Conservation (phyloP, 2,329 filamentous ascomycete species). For the Cladosporium phlei region DNA sequence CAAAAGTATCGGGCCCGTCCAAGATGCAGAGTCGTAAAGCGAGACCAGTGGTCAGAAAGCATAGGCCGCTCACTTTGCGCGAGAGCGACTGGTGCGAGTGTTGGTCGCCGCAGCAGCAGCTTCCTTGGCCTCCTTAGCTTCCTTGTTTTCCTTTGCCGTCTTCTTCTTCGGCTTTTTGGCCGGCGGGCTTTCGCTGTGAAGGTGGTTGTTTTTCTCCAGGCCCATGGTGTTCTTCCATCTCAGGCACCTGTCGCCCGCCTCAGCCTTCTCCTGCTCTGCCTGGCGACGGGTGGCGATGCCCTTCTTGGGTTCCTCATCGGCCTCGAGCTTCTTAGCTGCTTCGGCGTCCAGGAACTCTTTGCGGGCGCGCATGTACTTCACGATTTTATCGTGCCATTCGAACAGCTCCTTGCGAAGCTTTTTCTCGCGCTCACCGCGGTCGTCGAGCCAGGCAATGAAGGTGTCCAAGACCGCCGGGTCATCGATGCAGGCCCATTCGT, state of each 20-base stretch:
- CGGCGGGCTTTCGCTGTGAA: slow-evolving; percentile 26
- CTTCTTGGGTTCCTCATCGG: slow-evolving; percentile 42
- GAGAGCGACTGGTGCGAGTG: background rate
- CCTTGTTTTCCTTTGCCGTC: no score
- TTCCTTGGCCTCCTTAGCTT: no score
- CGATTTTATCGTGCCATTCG: slow-evolving; percentile 67
- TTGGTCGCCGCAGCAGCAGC: background rate
- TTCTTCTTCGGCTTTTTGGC: slow-evolving; percentile 33
- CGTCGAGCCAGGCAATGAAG: slow-evolving; percentile 83
- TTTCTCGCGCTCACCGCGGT: slow-evolving; percentile 77
- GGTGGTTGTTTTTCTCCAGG: slow-evolving; percentile 32
- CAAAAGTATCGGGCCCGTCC: background rate
- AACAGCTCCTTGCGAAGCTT: slow-evolving; percentile 84
- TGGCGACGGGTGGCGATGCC: slow-evolving; percentile 61
- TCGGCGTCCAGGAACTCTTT: slow-evolving; percentile 41
- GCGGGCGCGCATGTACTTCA: slow-evolving; percentile 59
- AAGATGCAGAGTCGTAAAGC: slow-evolving; percentile 8
- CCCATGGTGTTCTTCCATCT: slow-evolving; percentile 63
- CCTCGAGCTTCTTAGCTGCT: slow-evolving; percentile 45
- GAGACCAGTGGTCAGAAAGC: background rate
- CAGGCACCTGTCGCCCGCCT: slow-evolving; percentile 55
- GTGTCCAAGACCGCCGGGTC: slow-evolving; percentile 72
- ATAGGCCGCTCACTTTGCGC: slow-evolving; percentile 6
- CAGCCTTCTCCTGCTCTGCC: slow-evolving; percentile 51
- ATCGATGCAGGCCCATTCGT: slow-evolving; percentile 88